phyloP scores from a whole-genome alignment of 305 asterid genomes.

The Fraxinus greggii region DNA sequence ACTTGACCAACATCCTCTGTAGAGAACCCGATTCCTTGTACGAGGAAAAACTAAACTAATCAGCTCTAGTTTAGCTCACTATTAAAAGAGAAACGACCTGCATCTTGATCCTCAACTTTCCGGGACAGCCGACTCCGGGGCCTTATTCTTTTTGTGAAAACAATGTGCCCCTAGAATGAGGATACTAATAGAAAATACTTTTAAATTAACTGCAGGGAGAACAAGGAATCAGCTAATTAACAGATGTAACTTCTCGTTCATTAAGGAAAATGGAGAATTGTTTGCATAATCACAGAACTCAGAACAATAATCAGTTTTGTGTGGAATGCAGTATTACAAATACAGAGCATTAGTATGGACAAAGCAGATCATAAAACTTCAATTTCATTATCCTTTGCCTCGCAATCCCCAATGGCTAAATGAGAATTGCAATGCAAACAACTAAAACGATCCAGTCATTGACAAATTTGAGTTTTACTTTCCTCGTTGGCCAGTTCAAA shows the following conservation, averaged over 20 bases:
- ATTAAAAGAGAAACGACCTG: background rate
- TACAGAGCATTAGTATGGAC: conserved; percentile 20
- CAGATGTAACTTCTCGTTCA: conserved; percentile 20
- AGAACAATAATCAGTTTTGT: conserved; percentile 11
- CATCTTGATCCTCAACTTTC: background rate
- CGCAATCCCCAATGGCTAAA: conserved; percentile 15
- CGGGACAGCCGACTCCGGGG: background rate
- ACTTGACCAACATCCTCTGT: background rate
- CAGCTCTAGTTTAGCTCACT: too few species aligned
- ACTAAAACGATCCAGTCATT: background rate
- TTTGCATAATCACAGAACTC: conserved; percentile 27
- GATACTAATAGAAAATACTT: background rate
- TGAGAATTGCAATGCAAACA: conserved; percentile 12
- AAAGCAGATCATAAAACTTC: conserved; percentile 16
- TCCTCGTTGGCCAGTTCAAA: background rate
- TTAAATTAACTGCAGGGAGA: background rate
- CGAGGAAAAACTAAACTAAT: background rate
- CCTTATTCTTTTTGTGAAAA: background rate
- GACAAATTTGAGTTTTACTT: background rate
- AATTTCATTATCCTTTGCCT: background rate
- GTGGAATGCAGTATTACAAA: conserved; percentile 14
- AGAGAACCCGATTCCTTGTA: background rate
- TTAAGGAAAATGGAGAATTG: conserved; percentile 19
- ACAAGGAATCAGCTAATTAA: background rate
- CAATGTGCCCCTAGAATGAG: background rate